phyloP scores from a whole-genome alignment of 2,329 filamentous ascomycete species.

The Arthrobotrys conoides region DNA sequence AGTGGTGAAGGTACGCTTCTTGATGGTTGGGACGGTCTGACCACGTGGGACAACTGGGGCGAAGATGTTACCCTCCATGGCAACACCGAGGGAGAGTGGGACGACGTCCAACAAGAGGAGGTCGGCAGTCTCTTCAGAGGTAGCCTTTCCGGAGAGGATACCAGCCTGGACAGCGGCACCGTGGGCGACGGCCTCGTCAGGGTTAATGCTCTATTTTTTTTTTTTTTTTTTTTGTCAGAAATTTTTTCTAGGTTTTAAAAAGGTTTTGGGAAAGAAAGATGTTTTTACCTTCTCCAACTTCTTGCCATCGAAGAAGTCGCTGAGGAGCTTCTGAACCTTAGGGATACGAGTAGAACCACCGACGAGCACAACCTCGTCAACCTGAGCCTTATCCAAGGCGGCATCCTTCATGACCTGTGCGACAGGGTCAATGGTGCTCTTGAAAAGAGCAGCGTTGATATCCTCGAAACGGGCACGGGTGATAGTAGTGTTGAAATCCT shows the following conservation, averaged over 20 bases:
- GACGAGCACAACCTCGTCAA: slow-evolving; percentile 98
- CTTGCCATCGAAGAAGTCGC: slow-evolving; percentile 99
- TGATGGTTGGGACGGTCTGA: slow-evolving; percentile 81
- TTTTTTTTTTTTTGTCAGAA: too few species aligned
- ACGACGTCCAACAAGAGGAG: slow-evolving; percentile 96
- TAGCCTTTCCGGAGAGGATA: slow-evolving; percentile 98
- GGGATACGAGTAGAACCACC: slow-evolving; percentile 99
- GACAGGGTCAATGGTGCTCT: slow-evolving; percentile 93
- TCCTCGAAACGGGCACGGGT: slow-evolving; percentile 99
- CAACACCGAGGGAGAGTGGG: slow-evolving; percentile 96
- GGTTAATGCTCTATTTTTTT: slow-evolving; percentile 88
- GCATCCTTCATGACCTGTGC: slow-evolving; percentile 97
- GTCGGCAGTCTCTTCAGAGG: slow-evolving; percentile 92
- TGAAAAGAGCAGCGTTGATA: slow-evolving; percentile 95
- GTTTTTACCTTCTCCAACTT: slow-evolving; percentile 87
- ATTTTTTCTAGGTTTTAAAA: too few species aligned
- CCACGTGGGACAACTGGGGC: slow-evolving; percentile 90
- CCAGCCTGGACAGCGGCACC: slow-evolving; percentile 98
- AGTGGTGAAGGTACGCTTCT: slow-evolving; percentile 92
- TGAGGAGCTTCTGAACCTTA: slow-evolving; percentile 97
- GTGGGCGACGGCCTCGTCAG: slow-evolving; percentile 98
- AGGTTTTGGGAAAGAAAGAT: too few species aligned
- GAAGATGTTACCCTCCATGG: slow-evolving; percentile 99
- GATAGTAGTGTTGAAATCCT: slow-evolving; percentile 97
- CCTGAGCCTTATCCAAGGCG: slow-evolving; percentile 85